Base-by-base conservation (phyloP, 768 basidiomycete genomes). In the Suillus subluteus region DNA sequence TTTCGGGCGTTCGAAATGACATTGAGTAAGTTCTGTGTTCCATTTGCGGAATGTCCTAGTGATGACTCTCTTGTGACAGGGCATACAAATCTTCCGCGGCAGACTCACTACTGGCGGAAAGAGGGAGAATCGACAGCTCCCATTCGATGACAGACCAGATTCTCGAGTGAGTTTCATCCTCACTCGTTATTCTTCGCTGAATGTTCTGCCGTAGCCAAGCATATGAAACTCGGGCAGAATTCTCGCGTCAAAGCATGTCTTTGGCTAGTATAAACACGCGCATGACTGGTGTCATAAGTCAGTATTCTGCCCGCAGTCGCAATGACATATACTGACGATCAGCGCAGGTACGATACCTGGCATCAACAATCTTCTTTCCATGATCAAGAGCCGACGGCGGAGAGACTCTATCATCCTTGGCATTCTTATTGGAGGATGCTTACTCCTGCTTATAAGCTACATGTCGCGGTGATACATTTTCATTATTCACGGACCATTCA, bases 141-240 rank as follows among this genome's bases (percentile, higher is more conserved):
- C 96, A 99, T 80, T 83, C 87, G 65, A 98, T 99, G 96, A 92
- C 94, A 23, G 97, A 99, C 74, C 91, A 92, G 50, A 84, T 96
- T 41, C 82, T 99, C 32, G 87, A 91, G 96, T 97, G 73, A 66
- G 92, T 77, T 58, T 40, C 52, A 52, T 65, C 52, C 2, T 63
- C 21, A 23, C 38, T 59, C 52, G 43, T 18, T 32, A 35, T 12
- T 43, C 62, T 50, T 16, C 6, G 23, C 58, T 55, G 59, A 43
- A 63, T 59, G 66, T 63, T 62, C 35, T 52, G 62, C 64, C 32
- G 38, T 63, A 98, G 96, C 54, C 98, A 99, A 88, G 98, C 97
- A 37, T 96, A 98, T 74, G 98, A 95, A 74, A 98, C 97, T 4
- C 90, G 98, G 38, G 87, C 94, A 26, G 97, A 98, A 78, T 98